phyloP scores from a whole-genome alignment of 768 basidiomycete species.

The Lactifluus hygrophoroides region DNA sequence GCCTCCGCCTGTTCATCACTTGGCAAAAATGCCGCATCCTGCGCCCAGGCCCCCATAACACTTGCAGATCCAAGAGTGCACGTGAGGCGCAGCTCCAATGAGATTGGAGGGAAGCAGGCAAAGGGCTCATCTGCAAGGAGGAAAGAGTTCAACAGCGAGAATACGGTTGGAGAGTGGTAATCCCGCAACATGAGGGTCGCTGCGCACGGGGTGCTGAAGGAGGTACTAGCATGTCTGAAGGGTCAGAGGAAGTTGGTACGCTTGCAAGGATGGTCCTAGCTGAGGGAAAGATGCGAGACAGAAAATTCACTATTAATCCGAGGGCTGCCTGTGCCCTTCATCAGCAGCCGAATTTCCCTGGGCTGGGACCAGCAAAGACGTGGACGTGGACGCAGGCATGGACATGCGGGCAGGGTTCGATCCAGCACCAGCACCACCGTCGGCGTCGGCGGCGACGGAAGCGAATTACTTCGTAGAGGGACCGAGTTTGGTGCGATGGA shows the following conservation, averaged over 20 bases:
- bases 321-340: not conserved
- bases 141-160: constrained; percentile 43
- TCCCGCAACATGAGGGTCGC: constrained; percentile 15
- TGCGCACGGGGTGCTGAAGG: constrained; percentile 6
- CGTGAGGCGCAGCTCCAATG: constrained; percentile 43
- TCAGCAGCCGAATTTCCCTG: too few species aligned
- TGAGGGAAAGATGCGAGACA: not conserved
- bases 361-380: too few species aligned
- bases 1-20: constrained; percentile 50
- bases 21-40: constrained; percentile 35
- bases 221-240: constrained; percentile 12
- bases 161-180: constrained; percentile 16
- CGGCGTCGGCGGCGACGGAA: too few species aligned
- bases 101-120: constrained; percentile 47
- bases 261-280: not conserved
- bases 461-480: too few species aligned
- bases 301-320: not conserved
- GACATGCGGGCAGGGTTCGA: too few species aligned
- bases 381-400: too few species aligned
- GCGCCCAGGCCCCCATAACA: constrained; percentile 67
- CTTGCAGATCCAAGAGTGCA: constrained; percentile 73
- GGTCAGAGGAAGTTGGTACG: not conserved
- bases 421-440: too few species aligned
- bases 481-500: too few species aligned
- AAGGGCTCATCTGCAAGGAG: constrained; percentile 50